Base-by-base conservation (phyloP, 345 rosid genomes). In the Ceriops decandra region DNA sequence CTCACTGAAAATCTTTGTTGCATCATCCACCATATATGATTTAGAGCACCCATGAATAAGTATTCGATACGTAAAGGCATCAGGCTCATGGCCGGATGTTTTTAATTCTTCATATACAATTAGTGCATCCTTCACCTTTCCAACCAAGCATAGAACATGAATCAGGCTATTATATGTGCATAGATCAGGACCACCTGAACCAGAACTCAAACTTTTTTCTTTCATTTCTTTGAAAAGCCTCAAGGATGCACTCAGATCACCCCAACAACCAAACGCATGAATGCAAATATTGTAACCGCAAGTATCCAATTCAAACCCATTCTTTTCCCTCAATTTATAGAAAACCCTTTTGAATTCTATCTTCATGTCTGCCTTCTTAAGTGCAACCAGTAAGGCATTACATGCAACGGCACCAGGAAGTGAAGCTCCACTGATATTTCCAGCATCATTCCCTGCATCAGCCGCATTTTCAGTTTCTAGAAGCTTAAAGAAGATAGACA, bases 141-240 rank as follows among this genome's bases (percentile, higher is more conserved):
- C 96, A 8, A 68, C 77, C 66, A 83, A 79, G 79, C 96, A 88
- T 63, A 93, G 72, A 28, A 85, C 89, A 46, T 81, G 88, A 70
- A 93, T 88, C 76, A 93, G 74, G 79, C 89, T 89, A 71, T 93
- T 93, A 68, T 88, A 93, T n/a, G 96, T 93, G 79, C 96, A 85
- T 76, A 90, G 78, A 76, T 90, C 95, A 57, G 98, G 93, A 69
- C 84, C 85, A 20, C 68, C 31, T 0, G 71, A 81, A 42, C 83
- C 85, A 8, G 69, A 73, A 54, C 60, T 72, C 26, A 27, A 80
- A 70, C 80, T 77, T 67, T 77, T 81, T 60, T 76, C 85, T 61
- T 88, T 91, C 99, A 91, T 87, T 82, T 91, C 95, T 62, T 85
- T 87, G 62, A 85, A 95, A 66, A 95, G 84, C 57, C 72, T 81